A percentile compares a stretch with the other conserved stretches of the same genome.
These are phyloP conservation scores for Cladosporium phlei DNA, from an alignment of 2,329 filamentous ascomycete genomes.

Conservation along the genomic window DNA sequence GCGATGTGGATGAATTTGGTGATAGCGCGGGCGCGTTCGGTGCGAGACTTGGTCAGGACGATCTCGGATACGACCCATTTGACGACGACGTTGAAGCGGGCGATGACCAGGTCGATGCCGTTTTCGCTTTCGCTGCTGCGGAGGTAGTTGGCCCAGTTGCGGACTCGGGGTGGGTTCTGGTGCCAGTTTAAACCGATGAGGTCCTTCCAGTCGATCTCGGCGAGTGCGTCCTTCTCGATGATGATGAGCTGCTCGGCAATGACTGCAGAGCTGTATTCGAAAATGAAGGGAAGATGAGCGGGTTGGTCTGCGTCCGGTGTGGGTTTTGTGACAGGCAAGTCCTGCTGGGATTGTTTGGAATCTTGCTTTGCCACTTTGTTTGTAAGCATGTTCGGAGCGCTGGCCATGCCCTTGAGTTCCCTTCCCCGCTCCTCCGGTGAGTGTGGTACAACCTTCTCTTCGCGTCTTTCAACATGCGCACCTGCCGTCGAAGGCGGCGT, in stretches of 20 bases:
- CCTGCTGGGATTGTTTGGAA: not conserved
- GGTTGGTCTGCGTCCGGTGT: not conserved
- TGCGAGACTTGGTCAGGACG: conserved; percentile 65
- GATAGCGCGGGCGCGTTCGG: conserved; percentile 70
- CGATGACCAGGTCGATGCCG: conserved; percentile 78
- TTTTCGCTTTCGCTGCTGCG: conserved; percentile 48
- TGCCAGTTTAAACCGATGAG: conserved; percentile 81
- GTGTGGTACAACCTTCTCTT: conserved; percentile 9
- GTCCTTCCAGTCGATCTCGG: conserved; percentile 85
- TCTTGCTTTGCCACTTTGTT: not conserved
- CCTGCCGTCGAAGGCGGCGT: conserved; percentile 42
- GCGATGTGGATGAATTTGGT: conserved; percentile 81
- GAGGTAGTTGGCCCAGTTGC: conserved; percentile 74
- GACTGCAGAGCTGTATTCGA: conserved; percentile 73
- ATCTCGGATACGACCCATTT: conserved; percentile 81
- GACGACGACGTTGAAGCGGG: conserved; percentile 81
- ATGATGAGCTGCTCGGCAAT: conserved; percentile 80
- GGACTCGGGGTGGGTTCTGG: conserved; percentile 44
- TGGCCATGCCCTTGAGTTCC: not conserved
- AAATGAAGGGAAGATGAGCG: conserved; percentile 69
- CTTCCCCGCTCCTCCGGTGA: not conserved
- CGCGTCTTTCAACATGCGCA: conserved; percentile 13
- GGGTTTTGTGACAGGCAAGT: not conserved
- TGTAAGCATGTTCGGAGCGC: not conserved
- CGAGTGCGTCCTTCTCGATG: conserved; percentile 79